Conservation (phyloP, 1,284 basidiomycete genomes). For the Fomes fomentarius region DNA sequence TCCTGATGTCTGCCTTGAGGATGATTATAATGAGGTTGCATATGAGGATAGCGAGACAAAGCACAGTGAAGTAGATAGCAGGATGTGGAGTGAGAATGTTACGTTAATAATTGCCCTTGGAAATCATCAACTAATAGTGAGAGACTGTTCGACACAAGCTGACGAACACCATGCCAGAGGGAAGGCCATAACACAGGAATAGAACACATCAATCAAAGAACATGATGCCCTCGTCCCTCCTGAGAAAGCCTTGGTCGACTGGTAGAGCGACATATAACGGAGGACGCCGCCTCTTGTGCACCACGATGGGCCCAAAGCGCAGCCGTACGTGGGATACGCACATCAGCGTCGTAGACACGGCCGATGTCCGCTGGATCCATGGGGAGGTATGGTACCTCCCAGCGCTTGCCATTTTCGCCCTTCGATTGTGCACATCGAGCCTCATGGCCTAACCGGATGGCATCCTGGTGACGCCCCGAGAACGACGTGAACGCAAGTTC, state of each 20-base stretch:
- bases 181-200: not conserved
- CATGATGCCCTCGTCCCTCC: not conserved
- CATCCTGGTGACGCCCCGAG: slow-evolving; percentile 97
- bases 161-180: no score
- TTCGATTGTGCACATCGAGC: slow-evolving; percentile 67
- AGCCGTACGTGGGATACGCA: not conserved
- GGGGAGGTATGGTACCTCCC: slow-evolving; percentile 96
- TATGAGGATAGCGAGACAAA: no score
- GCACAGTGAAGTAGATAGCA: no score
- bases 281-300: not conserved
- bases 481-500: slow-evolving; percentile 99
- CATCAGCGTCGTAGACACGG: not conserved
- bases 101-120: no score
- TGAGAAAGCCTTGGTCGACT: not conserved
- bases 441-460: slow-evolving; percentile 99
- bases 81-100: no score
- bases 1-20: slow-evolving; percentile 21
- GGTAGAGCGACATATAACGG: not conserved
- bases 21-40: no score
- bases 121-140: no score
- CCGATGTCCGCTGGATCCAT: slow-evolving; percentile 96
- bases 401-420: slow-evolving; percentile 53
- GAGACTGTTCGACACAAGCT: no score
- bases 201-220: not conserved
- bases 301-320: not conserved